Evolutionary conservation across 768 basidiomycete species (phyloP).

Genomic region (Mycena leptocephala): DNA sequence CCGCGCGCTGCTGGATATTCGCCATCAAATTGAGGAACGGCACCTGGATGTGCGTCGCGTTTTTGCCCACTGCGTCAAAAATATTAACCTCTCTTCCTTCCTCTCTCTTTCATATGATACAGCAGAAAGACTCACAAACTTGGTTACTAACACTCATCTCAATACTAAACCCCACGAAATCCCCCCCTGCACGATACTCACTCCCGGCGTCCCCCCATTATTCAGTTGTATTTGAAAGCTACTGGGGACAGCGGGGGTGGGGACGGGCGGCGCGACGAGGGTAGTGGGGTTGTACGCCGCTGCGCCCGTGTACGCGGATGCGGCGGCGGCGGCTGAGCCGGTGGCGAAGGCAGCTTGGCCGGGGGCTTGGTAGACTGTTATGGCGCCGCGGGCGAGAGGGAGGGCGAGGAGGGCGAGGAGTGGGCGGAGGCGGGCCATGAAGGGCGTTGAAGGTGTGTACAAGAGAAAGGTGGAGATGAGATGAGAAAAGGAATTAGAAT

Average conservation of each 20-base stretch:
- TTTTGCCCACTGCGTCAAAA: not conserved
- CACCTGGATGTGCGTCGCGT: not conserved
- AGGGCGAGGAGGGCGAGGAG: too few species aligned
- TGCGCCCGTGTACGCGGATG: not conserved
- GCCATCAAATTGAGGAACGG: not conserved
- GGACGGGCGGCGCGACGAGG: slow-evolving; percentile 66
- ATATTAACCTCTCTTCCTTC: not conserved
- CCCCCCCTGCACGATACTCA: slow-evolving; percentile 51
- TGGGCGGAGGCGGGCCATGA: too few species aligned
- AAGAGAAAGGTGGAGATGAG: too few species aligned
- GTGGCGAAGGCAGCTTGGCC: not conserved
- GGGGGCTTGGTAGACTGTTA: not conserved
- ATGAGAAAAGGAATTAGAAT: too few species aligned
- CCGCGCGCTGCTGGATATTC: not conserved
- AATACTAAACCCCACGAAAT: not conserved
- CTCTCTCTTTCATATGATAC: not conserved
- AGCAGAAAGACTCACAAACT: not conserved
- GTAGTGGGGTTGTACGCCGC: slow-evolving; percentile 57
- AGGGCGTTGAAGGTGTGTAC: too few species aligned
- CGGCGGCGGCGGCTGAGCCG: not conserved
- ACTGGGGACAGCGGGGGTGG: slow-evolving; percentile 58
- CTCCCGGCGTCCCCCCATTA: slow-evolving; percentile 46
- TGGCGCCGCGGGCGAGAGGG: not conserved
- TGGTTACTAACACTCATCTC: not conserved
- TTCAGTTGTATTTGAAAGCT: slow-evolving; percentile 64